A percentile compares a stretch with the other conserved stretches of the same genome.
Evolutionary conservation across 2,329 filamentous ascomycete species (phyloP).

Genomic region (Exophiala xenobiotica): DNA sequence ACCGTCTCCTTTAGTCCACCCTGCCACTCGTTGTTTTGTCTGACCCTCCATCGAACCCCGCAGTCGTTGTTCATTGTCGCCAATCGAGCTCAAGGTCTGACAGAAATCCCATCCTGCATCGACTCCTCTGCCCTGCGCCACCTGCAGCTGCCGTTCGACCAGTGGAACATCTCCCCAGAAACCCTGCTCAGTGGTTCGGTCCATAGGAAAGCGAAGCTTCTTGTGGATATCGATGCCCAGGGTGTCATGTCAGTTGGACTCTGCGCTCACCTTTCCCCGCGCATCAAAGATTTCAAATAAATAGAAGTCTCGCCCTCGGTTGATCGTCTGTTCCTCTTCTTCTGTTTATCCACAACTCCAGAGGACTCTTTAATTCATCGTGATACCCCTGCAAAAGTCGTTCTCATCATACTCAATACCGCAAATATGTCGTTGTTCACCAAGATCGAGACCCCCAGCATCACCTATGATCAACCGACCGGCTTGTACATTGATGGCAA

Average conservation of each 20-base stretch:
- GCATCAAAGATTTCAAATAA: conserved; percentile 26
- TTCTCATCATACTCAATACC: conserved; percentile 7
- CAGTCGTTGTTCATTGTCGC: conserved; percentile 6
- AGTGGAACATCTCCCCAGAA: conserved; percentile 7
- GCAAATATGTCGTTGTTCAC: conserved; percentile 41
- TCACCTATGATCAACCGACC: conserved; percentile 44
- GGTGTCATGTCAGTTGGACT: background rate
- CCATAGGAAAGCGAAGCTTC: conserved; percentile 29
- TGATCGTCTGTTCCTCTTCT: conserved; percentile 37
- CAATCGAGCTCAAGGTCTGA: conserved; percentile 13
- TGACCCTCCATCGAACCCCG: conserved; percentile 14
- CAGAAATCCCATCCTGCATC: conserved; percentile 6
- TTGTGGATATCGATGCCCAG: conserved; percentile 6
- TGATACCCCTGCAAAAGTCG: conserved; percentile 20
- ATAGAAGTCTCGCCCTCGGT: conserved; percentile 18
- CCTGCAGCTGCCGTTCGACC: conserved; percentile 12
- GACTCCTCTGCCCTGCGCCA: conserved; percentile 2
- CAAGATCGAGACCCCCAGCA: conserved; percentile 41
- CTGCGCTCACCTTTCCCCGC: conserved; percentile 24
- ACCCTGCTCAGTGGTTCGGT: conserved; percentile 26
- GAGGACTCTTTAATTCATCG: conserved; percentile 5
- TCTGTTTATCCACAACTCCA: conserved; percentile 28
- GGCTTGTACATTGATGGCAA: conserved; percentile 68
- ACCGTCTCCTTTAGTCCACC: conserved; percentile 16
- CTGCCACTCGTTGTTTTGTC: conserved; percentile 2